Evolutionary conservation across 768 basidiomycete species (phyloP).

Genomic region (Amanita rubescens): DNA sequence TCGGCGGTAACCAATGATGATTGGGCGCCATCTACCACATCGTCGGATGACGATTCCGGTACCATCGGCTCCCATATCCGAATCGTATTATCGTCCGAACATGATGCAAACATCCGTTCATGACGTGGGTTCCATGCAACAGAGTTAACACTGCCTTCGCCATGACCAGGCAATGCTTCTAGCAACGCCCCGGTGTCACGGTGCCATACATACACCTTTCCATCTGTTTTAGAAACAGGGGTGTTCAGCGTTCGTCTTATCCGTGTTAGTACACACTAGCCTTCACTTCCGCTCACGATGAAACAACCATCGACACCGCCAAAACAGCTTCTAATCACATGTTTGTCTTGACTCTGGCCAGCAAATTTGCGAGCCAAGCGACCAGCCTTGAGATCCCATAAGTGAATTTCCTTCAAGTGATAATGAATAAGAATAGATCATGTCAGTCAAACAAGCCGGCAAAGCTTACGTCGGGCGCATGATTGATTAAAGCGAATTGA

Average conservation of each 20-base stretch:
- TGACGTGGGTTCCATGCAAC: slow-evolving; percentile 95
- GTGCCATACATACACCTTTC: slow-evolving; percentile 94
- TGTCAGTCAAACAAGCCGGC: slow-evolving; percentile 9
- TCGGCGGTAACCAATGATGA: slow-evolving; percentile 2
- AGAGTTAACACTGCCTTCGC: slow-evolving; percentile 85
- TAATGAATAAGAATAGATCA: slow-evolving; percentile 8
- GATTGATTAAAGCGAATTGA: slow-evolving; percentile 79
- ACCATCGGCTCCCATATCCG: slow-evolving; percentile 77
- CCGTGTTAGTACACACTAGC: slow-evolving; percentile 33
- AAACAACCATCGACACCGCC: slow-evolving; percentile 86
- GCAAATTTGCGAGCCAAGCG: slow-evolving; percentile 73
- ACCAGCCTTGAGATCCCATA: slow-evolving; percentile 73
- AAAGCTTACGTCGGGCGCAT: slow-evolving; percentile 72
- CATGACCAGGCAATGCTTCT: slow-evolving; percentile 86
- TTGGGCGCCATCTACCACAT: background rate
- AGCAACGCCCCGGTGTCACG: slow-evolving; percentile 74
- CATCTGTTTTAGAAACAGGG: slow-evolving; percentile 46
- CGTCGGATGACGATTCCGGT: slow-evolving; percentile 10
- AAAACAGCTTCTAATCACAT: slow-evolving; percentile 90
- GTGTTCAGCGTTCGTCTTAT: background rate
- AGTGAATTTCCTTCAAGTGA: slow-evolving; percentile 68
- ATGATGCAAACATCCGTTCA: slow-evolving; percentile 90
- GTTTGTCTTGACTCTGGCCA: slow-evolving; percentile 77
- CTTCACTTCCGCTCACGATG: slow-evolving; percentile 93
- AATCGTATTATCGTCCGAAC: slow-evolving; percentile 87